Evolutionary conservation across 805 yeast species (phyloP), one percentile per base, ranked within the genome.

Genomic region (Candida lessepsii): DNA sequence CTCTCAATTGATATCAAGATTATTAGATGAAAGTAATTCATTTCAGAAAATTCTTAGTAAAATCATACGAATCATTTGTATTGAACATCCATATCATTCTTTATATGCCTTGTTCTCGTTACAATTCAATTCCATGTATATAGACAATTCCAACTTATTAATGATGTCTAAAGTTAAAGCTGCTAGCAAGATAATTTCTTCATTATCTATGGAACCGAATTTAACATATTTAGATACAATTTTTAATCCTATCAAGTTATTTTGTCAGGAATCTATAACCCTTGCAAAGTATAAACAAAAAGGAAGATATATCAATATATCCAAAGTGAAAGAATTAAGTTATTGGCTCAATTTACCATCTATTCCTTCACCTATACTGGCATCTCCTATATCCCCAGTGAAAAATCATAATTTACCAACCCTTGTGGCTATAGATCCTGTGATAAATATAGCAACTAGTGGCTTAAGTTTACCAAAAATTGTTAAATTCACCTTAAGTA

Each of bases 401-500:
- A n/a, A 29, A 6, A 83, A 85, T 51, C 39, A 52, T 1, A 40
- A 54, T 9, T 57, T 79, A 0, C 80, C 87, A 0, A 52, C 56
- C 1, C 75, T 93, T 31, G 30, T 46, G 0, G 46, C 51, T 0
- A 72, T 86, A 2, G 71, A 69, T 3, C 60, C 70, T 0, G 58
- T 53, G 2, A 65, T 90, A 1, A 46, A 60, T 0, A 70, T 87
- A n/a, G 93, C 98, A 0, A 49, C 81, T 0, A 78, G 93, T 0
- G 99, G 99, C 2, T 60, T 91, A 9, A 87, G 96, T 46, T 71
- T 81, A 44, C 99, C 99, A 0, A 91, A 91, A 55, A 83, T 95
- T 37, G 69, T 82, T 37, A 73, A 64, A 1, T 63, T 86, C 38
- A 37, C 34, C 0, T 60, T 81, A 11, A 70, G 81, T 0, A 74